Evolutionary conservation across 1,139 yeast genomes (phyloP).

Genomic region (Suhomyces yuchorum): DNA sequence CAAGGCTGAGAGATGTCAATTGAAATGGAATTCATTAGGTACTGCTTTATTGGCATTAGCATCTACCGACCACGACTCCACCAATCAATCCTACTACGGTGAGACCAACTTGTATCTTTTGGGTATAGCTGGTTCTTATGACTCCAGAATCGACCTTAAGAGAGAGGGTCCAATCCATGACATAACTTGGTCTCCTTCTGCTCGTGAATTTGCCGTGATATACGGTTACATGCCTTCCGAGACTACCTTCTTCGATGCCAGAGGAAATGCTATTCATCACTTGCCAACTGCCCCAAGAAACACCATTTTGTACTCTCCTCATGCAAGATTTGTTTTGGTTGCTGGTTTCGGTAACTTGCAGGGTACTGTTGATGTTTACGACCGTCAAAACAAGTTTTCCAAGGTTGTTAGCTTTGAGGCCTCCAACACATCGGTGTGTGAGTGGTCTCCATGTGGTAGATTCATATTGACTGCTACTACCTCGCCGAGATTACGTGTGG

Average conservation of each 20-base stretch:
- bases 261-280: constrained; percentile 85
- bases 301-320: constrained; percentile 90
- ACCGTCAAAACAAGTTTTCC: constrained; percentile 82
- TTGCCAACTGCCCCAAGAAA: constrained; percentile 89
- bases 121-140: constrained; percentile 91
- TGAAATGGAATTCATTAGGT: constrained; percentile 93
- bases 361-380: constrained; percentile 94
- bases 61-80: constrained; percentile 91
- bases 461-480: constrained; percentile 94
- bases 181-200: constrained; percentile 95
- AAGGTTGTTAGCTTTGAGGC: constrained; percentile 87
- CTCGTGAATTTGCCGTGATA: constrained; percentile 95
- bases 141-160: constrained; percentile 82
- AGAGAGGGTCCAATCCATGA: constrained; percentile 98
- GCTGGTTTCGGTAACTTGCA: constrained; percentile 99
- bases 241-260: constrained; percentile 90
- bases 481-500: constrained; percentile 94
- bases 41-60: constrained; percentile 93
- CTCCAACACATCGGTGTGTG: constrained; percentile 89
- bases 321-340: constrained; percentile 84
- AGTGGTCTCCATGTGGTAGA: constrained; percentile 99
- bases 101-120: constrained; percentile 89
- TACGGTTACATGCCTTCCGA: constrained; percentile 98
- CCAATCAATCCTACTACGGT: constrained; percentile 95
- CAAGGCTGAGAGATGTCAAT: constrained; percentile 91